Evolutionary conservation across 345 rosid genomes (phyloP), one percentile per base, ranked within the genome.

Genomic region (Capsella bursapastoris): DNA sequence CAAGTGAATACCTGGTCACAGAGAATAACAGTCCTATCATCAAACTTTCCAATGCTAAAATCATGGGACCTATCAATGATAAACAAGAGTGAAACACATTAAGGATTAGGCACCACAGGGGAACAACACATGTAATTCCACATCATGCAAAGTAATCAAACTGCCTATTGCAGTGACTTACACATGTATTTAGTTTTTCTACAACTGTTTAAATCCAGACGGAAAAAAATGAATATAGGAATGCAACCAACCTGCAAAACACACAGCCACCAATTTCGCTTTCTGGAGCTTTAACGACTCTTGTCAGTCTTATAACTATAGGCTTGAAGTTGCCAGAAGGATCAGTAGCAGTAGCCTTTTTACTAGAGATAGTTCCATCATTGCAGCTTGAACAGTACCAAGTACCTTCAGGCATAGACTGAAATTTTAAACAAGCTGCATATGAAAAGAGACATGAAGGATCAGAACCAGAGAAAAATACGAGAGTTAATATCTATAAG

Each of bases 181-280:
- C 50, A 52, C 41, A 59, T 75, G 61, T 8, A 57, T 37, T 58
- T 57, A 35, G 9, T 13, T 6, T 38, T 56, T 67, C 29, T 31
- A 28, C 28, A 18, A 31, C 68, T 67, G 0, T 50, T 59, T 31
- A 38, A 49, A 29, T 67, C 40, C 22, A 49, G 49, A 40, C 3
- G 14, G 14, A 58, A 37, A 58, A 51, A 50, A 5, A 29, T 52
- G 31, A 68, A 47, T 32, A 52, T 34, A 62, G 16, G 43, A 47
- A 70, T 37, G 52, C 63, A 66, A 71, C 83, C 34, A 81, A 96
- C 99, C 99, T 89, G 88, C 99, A 96, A 71, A 96, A 72, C 71
- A 73, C 93, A 83, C 99, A 96, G 66, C 98, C 98, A 57, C 98
- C 99, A 77, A 86, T 83, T 48, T 90, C 98, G 81, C 74, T 70